phyloP scores from a whole-genome alignment of 2,329 filamentous ascomycete species.

The Penicillium brasilianum region DNA sequence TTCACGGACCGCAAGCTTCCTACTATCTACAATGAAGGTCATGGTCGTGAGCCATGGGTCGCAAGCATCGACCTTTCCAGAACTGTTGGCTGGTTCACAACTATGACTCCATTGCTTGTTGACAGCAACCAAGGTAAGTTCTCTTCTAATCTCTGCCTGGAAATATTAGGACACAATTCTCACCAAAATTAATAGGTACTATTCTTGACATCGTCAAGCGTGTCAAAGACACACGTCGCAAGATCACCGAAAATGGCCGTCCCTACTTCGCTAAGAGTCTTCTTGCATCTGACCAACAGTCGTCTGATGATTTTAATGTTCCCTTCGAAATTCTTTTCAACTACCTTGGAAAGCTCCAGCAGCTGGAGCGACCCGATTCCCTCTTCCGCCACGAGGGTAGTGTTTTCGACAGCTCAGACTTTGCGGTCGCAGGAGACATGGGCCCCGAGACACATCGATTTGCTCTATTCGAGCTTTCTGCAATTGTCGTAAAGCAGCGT shows the following conservation, averaged over 20 bases:
- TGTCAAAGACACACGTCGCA: constrained; percentile 48
- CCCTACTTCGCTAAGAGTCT: constrained; percentile 44
- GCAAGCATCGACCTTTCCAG: constrained; percentile 52
- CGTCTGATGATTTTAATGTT: constrained; percentile 42
- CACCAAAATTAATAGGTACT: constrained; percentile 25
- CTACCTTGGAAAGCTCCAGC: constrained; percentile 46
- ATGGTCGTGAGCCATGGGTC: constrained; percentile 55
- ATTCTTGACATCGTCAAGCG: constrained; percentile 41
- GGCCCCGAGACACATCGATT: constrained; percentile 52
- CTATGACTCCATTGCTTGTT: constrained; percentile 51
- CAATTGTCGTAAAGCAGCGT: constrained; percentile 53
- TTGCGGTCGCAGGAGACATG: constrained; percentile 50
- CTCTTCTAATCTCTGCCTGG: not conserved
- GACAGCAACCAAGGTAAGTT: constrained; percentile 33
- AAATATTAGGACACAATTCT: not conserved
- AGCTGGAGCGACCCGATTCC: constrained; percentile 52
- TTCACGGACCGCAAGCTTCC: constrained; percentile 51
- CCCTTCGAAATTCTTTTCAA: constrained; percentile 51
- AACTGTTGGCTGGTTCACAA: constrained; percentile 59
- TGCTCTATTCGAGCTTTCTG: constrained; percentile 58
- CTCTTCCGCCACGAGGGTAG: constrained; percentile 50
- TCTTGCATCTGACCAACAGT: constrained; percentile 35
- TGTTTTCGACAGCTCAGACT: constrained; percentile 35
- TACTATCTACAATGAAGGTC: constrained; percentile 56
- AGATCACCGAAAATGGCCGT: constrained; percentile 38